These are phyloP conservation scores for Kandelia obovata DNA, from an alignment of 345 rosid genomes.

Conservation along the genomic window DNA sequence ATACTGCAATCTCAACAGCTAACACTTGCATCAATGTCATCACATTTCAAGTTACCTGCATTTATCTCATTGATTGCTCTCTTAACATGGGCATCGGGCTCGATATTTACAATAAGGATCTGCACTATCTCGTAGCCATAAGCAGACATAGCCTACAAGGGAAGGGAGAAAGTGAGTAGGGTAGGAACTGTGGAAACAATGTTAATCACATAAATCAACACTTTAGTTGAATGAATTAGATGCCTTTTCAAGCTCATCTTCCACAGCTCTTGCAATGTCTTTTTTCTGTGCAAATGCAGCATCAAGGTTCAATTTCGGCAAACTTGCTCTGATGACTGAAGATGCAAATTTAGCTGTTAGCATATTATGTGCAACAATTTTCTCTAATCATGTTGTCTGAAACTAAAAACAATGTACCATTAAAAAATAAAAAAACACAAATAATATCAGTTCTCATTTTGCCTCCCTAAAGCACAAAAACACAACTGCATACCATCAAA, in stretches of 20 bases:
- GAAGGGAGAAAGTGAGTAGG: not conserved
- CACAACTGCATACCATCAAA: not conserved
- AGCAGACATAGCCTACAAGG: conserved; percentile 18
- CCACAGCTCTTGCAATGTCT: conserved; percentile 7
- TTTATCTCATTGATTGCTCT: conserved; percentile 25
- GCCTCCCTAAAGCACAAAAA: not conserved
- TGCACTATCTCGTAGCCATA: conserved; percentile 24
- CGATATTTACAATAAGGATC: conserved; percentile 14
- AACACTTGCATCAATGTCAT: not conserved
- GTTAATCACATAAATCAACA: too few species aligned
- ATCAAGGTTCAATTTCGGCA: conserved; percentile 6
- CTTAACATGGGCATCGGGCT: conserved; percentile 18
- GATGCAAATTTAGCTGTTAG: not conserved
- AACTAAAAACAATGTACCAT: not conserved
- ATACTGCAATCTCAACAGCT: too few species aligned
- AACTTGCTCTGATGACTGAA: conserved; percentile 11
- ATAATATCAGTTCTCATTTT: too few species aligned
- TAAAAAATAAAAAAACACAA: too few species aligned
- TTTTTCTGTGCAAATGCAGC: conserved; percentile 8
- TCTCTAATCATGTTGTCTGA: not conserved
- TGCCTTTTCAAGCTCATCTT: conserved; percentile 14
- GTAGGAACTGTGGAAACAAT: not conserved
- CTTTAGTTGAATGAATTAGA: not conserved
- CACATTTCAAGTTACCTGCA: conserved; percentile 11
- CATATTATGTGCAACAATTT: not conserved